Conservation (phyloP, 805 yeast genomes). For the Gaillardinia entomophila region DNA sequence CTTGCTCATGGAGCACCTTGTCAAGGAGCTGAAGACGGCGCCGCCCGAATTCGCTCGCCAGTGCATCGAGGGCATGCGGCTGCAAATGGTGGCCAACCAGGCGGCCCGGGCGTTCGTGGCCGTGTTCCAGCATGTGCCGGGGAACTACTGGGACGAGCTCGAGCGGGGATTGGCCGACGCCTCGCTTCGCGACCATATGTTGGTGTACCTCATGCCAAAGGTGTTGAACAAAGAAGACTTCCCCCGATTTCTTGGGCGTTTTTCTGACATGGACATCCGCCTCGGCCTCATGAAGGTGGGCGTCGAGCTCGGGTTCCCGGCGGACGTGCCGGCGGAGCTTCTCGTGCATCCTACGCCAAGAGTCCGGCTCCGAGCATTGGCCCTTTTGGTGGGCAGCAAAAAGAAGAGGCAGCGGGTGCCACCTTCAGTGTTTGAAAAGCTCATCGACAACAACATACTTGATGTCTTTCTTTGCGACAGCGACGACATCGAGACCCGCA, state of each 20-base stretch:
- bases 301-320: neutral
- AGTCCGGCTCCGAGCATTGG: conserved; percentile 50
- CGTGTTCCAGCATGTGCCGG: conserved; percentile 17
- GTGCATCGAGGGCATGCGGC: conserved; percentile 46
- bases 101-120: conserved; percentile 52
- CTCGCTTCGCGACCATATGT: conserved; percentile 41
- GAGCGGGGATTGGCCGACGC: conserved; percentile 42
- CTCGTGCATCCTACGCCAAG: conserved; percentile 41
- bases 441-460: conserved; percentile 34
- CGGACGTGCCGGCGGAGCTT: conserved; percentile 20
- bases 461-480: conserved; percentile 53
- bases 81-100: conserved; percentile 61
- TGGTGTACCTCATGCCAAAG: conserved; percentile 56
- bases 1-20: conserved; percentile 51
- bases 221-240: conserved; percentile 40
- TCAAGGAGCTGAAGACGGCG: conserved; percentile 40
- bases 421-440: conserved; percentile 33
- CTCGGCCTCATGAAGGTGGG: neutral
- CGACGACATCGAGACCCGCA: conserved; percentile 60
- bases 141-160: conserved; percentile 11
- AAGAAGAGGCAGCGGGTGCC: conserved; percentile 58
- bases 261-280: conserved; percentile 1
- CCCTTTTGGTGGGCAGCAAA: conserved; percentile 55
- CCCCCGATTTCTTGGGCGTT: conserved; percentile 4
- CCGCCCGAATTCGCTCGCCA: conserved; percentile 40